Evolutionary conservation across 768 basidiomycete species (phyloP), one percentile per base, ranked within the genome.

Genomic region (Serendipita vermifera): DNA sequence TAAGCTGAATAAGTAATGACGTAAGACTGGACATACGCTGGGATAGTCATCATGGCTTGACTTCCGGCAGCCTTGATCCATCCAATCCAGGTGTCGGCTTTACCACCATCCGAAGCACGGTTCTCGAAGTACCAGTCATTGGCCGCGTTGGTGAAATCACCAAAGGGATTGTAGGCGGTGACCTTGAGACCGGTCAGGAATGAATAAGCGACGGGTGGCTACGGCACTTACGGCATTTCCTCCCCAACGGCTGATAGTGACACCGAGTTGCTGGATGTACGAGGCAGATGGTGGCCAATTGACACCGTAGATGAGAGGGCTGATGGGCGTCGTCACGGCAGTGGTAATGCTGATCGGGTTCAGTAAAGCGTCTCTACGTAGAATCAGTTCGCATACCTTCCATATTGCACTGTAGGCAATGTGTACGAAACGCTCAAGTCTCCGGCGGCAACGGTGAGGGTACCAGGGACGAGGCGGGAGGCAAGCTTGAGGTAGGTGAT

Each of bases 61-160:
- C 73, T 72, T 3, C 75, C 75, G 41, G 75, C 75, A 15, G 60
- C 72, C 15, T 67, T 57, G 33, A 77, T 74, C 75, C 74, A 77
- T 3, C 67, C 74, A 41, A 76, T 55, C 77, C 76, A 79, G 38
- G 65, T 72, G 61, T 79, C 76, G 15, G 75, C 75, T 22, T 59
- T 33, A 43, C 46, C 69, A 33, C 65, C 64, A 55, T 72, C 70
- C 29, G 66, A 66, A n/a, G 59, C 68, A 17, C 77, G 69, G 59
- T 79, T 79, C 62, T 78, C 77, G 41, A 79, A 77, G 63, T 70
- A 79, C 77, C 77, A 79, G 58, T 79, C 77, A 33, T 67, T 71
- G 38, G 76, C 77, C 4, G 77, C 77, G 56, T 77, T 77, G 3
- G 76, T 77, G 60, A 76, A 77, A 20, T 68, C 69, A 15, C 75